Evolutionary conservation across 345 rosid genomes (phyloP).

Genomic region (Anastatica hierochuntica): DNA sequence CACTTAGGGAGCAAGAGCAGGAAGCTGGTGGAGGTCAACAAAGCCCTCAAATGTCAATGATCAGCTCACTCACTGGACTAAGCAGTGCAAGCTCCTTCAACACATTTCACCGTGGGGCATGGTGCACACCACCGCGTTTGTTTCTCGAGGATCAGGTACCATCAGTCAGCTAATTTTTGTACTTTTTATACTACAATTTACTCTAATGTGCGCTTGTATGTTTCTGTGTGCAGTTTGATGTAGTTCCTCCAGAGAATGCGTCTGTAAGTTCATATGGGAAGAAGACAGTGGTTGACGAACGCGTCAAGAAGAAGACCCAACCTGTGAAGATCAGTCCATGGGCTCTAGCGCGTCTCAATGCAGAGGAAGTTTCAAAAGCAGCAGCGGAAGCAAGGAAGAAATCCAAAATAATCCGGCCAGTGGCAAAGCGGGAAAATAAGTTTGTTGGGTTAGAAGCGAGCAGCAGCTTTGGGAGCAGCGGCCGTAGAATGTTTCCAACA

Average conservation of each 20-base stretch:
- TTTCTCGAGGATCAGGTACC: constrained; percentile 98
- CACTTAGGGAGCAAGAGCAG: constrained; percentile 94
- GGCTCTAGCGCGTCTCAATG: constrained; percentile 82
- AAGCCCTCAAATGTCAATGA: constrained; percentile 93
- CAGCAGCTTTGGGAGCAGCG: constrained; percentile 74
- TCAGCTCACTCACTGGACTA: constrained; percentile 86
- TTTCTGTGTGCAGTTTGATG: constrained; percentile 64
- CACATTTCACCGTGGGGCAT: constrained; percentile 86
- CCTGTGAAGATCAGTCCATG: constrained; percentile 91
- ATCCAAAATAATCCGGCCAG: constrained; percentile 81
- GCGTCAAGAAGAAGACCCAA: constrained; percentile 54
- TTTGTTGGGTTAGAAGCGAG: constrained; percentile 60
- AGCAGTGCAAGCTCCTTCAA: constrained; percentile 97
- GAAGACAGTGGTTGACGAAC: constrained; percentile 52
- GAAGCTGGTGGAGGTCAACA: constrained; percentile 85
- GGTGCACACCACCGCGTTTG: constrained; percentile 97
- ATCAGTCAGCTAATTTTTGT: too few species aligned
- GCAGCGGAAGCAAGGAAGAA: constrained; percentile 95
- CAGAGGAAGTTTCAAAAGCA: constrained; percentile 89
- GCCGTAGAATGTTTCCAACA: constrained; percentile 52
- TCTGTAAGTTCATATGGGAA: constrained; percentile 94
- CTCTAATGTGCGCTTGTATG: background rate
- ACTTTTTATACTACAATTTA: background rate
- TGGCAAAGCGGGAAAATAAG: constrained; percentile 42
- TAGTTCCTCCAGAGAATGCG: constrained; percentile 92